Evolutionary conservation across 2,329 filamentous ascomycete species (phyloP), one percentile per base, ranked within the genome.

Genomic region (Pseudogymnoascus sp.): DNA sequence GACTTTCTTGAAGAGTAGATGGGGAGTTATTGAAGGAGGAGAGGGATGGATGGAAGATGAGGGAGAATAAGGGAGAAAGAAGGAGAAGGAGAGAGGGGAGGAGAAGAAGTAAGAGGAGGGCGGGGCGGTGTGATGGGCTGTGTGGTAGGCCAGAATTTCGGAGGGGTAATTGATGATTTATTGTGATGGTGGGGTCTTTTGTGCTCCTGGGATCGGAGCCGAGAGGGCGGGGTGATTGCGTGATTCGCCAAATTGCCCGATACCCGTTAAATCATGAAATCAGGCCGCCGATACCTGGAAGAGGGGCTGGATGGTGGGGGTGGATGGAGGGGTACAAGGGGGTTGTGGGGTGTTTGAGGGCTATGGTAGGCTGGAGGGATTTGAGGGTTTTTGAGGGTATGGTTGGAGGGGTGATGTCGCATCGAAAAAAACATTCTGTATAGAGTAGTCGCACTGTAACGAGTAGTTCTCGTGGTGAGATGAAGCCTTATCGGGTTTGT

Each of bases 71-170:
- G 61, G 60, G 52, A 62, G 57, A 35, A 37, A 48, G 58, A 57
- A 59, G 38, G 61, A 58, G 59, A 33, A 58, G 45, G 35, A 58
- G 59, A 19, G n/a, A 57, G 41, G 33, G 38, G 57, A 59, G 52
- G 61, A 59, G 60, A 28, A 38, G 58, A 58, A 57, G 59, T 37
- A 61, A 61, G 55, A 65, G 64, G 62, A n/a, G 21, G 41, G 41
- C 15, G 39, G 39, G 39, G 39, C 39, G 39, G 41, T 48, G 21
- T 15, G 41, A 48, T 26, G 59, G 61, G 62, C 60, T 62, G 30
- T 9, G 30, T 12, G 15, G 37, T 28, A 15, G 41, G 13, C 18
- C 12, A 48, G 21, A 48, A 26, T 48, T 48, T 48, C 41, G 41
- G 41, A 48, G 41, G 41, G 41, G 41, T 48, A 48, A 48, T 48